Base-by-base conservation (phyloP, 2,329 filamentous ascomycete species). In the Venturia asperata region DNA sequence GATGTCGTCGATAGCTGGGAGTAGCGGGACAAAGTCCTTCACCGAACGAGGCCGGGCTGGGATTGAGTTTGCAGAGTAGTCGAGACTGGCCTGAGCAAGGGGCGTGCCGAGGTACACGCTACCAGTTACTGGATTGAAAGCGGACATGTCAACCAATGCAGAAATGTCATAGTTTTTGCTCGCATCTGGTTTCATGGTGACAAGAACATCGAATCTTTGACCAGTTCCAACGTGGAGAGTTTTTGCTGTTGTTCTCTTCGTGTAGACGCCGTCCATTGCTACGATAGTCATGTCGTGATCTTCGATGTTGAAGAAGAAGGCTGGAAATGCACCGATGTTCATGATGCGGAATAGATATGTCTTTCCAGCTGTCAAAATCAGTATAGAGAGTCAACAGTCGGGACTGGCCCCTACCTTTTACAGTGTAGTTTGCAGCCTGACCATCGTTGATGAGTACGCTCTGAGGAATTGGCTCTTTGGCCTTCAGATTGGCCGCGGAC, bases 241-340 rank as follows among this genome's bases (percentile, higher is more conserved):
- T 42, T 83, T 79, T 9, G 86, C 82, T 1, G 82, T 77, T 5
- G 78, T 76, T 0, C 87, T 85, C 66, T 85, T 80, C 0, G 89
- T 83, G 45, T 85, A 83, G 1, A 87, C 84, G 19, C 88, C 88
- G 70, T 91, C 88, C 0, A 89, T 85, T 72, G 91, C 88, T 10
- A 88, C 85, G 58, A 91, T 77, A 42, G 77, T 78, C 72, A 88
- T 85, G 17, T 76, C 77, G 69, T 91, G 88, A 61, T 84, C 83
- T 68, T 91, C 88, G 60, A 91, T 79, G 71, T 85, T 85, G 37
- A 91, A 81, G 70, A 91, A 87, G 67, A 91, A 88, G 71, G 86
- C 85, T 1, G 87, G 87, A 70, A 89, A 89, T 0, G 85, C 87
- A 15, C 86, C 88, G 9, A 87, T 82, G 67, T 91, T 90, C 67